Conservation (phyloP, 2,329 filamentous ascomycete species). For the Ploettnerulaceae sp. region DNA sequence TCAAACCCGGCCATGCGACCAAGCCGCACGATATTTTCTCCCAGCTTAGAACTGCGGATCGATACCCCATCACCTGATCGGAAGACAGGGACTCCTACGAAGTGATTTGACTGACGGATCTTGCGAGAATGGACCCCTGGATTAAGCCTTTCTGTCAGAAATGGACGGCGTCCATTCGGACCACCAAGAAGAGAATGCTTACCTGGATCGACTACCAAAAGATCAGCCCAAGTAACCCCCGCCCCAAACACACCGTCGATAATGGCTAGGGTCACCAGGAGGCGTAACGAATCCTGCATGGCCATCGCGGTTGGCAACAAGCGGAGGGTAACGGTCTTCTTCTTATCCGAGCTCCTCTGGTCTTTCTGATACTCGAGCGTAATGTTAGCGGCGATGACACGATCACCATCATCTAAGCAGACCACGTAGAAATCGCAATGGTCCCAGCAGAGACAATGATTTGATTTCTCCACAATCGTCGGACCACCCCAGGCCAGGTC, state of each 20-base stretch:
- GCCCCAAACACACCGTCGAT: background rate
- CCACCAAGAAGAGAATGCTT: background rate
- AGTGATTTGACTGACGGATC: background rate
- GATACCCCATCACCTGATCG: background rate
- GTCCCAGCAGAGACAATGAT: too few species aligned
- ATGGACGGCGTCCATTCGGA: background rate
- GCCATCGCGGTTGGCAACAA: too few species aligned
- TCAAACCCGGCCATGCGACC: slow-evolving; percentile 1
- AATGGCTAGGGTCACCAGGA: background rate
- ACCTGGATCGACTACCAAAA: background rate
- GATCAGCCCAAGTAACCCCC: background rate
- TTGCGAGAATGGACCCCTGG: background rate
- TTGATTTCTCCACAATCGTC: too few species aligned
- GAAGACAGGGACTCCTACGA: background rate
- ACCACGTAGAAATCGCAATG: too few species aligned
- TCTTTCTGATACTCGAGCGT: too few species aligned
- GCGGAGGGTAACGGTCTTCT: too few species aligned
- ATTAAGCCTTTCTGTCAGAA: background rate
- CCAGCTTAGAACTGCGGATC: background rate
- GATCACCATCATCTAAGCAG: too few species aligned
- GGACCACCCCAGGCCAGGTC: too few species aligned
- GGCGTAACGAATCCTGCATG: background rate
- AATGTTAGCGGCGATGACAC: too few species aligned
- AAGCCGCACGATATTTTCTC: background rate
- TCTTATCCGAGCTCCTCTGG: too few species aligned